Conservation (phyloP, 2,329 filamentous ascomycete genomes). For the Bipolaris bicolor region DNA sequence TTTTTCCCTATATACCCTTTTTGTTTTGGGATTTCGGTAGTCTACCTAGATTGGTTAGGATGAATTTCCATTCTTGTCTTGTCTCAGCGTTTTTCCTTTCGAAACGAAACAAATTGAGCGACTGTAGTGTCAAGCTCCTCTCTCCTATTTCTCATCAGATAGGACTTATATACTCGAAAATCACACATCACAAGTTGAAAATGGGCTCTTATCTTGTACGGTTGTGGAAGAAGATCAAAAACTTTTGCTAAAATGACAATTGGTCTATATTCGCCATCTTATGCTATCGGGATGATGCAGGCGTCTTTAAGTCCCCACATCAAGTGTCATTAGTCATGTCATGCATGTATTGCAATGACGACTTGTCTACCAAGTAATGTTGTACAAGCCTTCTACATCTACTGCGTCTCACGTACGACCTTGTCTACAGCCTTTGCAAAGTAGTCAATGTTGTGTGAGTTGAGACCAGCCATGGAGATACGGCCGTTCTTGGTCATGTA, state of each 20-base stretch:
- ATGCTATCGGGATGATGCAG: neutral
- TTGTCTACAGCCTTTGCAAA: slow-evolving; percentile 88
- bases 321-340: neutral
- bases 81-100: too few relatives aligned
- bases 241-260: neutral
- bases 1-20: neutral
- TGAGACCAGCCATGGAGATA: slow-evolving; percentile 98
- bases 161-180: neutral
- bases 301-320: neutral
- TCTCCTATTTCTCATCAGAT: too few relatives aligned
- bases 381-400: slow-evolving; percentile 13
- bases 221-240: neutral
- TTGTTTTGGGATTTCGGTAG: too few relatives aligned
- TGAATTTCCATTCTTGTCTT: neutral
- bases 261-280: slow-evolving; percentile 1
- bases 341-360: neutral
- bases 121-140: too few relatives aligned
- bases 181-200: neutral
- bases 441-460: slow-evolving; percentile 90
- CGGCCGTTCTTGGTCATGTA: slow-evolving; percentile 98
- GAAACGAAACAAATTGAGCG: too few relatives aligned
- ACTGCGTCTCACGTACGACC: slow-evolving; percentile 68
- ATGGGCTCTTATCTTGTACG: neutral
- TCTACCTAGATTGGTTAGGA: too few relatives aligned
- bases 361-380: neutral